Conservation (phyloP, 1,139 yeast species). For the Arxiozyma slooffiae region DNA sequence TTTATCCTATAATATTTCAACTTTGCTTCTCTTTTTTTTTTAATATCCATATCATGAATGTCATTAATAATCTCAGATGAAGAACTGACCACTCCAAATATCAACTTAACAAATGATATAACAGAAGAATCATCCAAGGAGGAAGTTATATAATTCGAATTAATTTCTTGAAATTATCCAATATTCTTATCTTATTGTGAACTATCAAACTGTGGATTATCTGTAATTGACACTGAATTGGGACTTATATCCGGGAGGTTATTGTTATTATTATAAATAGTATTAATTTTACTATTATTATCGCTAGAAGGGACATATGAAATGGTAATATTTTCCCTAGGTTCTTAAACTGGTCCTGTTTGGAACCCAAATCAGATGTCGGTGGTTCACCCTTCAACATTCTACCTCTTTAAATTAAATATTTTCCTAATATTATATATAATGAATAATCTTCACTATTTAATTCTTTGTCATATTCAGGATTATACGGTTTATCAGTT, state of each 20-base stretch:
- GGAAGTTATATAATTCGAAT: conserved; percentile 32
- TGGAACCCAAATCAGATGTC: not conserved
- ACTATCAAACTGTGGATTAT: conserved; percentile 13
- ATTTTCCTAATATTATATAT: conserved; percentile 3
- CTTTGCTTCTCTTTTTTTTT: conserved; percentile 17
- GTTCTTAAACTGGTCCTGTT: not conserved
- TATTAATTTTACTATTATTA: not conserved
- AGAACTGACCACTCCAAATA: conserved; percentile 67
- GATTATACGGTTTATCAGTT: conserved; percentile 19
- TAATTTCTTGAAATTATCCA: conserved; percentile 18
- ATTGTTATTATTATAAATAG: not conserved
- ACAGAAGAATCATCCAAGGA: conserved; percentile 49
- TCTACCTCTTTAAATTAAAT: conserved; percentile 4
- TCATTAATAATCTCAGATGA: conserved; percentile 31
- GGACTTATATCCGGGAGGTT: conserved; percentile 10
- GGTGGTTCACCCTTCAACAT: conserved; percentile 1
- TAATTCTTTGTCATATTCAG: not conserved
- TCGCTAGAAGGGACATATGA: not conserved
- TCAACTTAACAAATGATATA: conserved; percentile 62
- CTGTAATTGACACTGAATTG: conserved; percentile 2
- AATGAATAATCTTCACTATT: not conserved
- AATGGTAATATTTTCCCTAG: not conserved
- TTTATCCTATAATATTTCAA: conserved; percentile 15
- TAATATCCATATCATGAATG: conserved; percentile 19
- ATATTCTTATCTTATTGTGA: conserved; percentile 19